Percentiles rank a stretch among this genome's conserved stretches.
These are phyloP conservation scores for Aspergillus aculeatinus DNA, from an alignment of 2,329 filamentous ascomycete genomes.

Conservation along the genomic window DNA sequence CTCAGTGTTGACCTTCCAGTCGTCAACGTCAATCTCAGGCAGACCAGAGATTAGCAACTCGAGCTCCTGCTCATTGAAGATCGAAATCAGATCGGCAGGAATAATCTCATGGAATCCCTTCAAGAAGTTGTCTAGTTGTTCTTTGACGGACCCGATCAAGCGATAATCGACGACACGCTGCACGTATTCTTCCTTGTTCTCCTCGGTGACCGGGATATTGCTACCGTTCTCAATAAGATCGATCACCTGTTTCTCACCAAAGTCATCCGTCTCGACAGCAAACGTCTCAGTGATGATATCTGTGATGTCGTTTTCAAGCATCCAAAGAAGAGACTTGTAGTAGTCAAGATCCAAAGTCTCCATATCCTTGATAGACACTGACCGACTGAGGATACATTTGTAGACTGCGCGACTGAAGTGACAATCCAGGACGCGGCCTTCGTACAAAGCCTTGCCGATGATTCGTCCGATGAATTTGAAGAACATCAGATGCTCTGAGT, in stretches of 20 bases:
- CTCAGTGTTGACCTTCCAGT: constrained; percentile 99
- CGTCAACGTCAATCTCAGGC: constrained; percentile 95
- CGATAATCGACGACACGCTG: constrained; percentile 92
- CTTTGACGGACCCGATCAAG: constrained; percentile 84
- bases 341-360: constrained; percentile 98
- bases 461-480: constrained; percentile 99
- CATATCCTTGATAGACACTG: constrained; percentile 98
- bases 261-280: constrained; percentile 88
- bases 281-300: constrained; percentile 97
- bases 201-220: constrained; percentile 90
- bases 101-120: constrained; percentile 99
- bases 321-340: constrained; percentile 98
- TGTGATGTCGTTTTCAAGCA: constrained; percentile 97
- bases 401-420: constrained; percentile 99
- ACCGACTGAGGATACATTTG: constrained; percentile 92
- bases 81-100: constrained; percentile 86
- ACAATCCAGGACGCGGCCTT: constrained; percentile 91
- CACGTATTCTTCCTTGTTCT: constrained; percentile 98
- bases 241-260: constrained; percentile 82
- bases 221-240: constrained; percentile 85
- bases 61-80: constrained; percentile 98
- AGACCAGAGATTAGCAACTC: constrained; percentile 95
- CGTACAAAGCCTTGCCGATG: constrained; percentile 96
- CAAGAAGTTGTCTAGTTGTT: constrained; percentile 91
- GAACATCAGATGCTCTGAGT: constrained; percentile 93